Evolutionary conservation across 2,329 filamentous ascomycete species (phyloP).

Genomic region (Nemania sp.): DNA sequence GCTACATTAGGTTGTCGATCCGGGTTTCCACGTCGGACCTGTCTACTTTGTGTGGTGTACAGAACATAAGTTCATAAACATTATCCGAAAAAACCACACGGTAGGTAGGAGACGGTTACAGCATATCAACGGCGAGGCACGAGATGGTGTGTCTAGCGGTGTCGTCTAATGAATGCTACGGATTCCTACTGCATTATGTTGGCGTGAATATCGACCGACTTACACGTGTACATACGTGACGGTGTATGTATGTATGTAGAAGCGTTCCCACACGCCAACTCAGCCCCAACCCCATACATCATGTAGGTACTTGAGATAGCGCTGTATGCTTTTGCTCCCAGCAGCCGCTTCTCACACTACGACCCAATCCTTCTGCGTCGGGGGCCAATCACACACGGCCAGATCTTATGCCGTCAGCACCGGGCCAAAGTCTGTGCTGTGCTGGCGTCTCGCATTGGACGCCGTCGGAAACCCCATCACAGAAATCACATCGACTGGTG

Average conservation of each 20-base stretch:
- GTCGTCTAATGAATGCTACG: too few species aligned
- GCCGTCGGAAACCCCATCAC: conserved; percentile 9
- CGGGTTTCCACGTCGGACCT: too few species aligned
- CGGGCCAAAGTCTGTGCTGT: conserved; percentile 8
- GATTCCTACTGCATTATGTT: too few species aligned
- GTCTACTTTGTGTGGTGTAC: too few species aligned
- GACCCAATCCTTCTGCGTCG: conserved; percentile 7
- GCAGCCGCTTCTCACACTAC: conserved; percentile 4
- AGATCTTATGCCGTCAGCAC: conserved; percentile 19
- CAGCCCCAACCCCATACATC: conserved; percentile 4
- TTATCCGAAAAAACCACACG: too few species aligned
- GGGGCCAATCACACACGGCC: conserved; percentile 14
- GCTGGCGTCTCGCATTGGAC: conserved; percentile 21
- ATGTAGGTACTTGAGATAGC: not conserved
- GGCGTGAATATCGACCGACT: too few species aligned
- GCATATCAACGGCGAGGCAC: too few species aligned
- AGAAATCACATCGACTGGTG: not conserved
- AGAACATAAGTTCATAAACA: too few species aligned
- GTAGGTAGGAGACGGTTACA: too few species aligned
- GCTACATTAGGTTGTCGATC: too few species aligned
- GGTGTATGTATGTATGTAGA: not conserved
- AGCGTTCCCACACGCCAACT: not conserved
- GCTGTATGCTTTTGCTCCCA: conserved; percentile 7
- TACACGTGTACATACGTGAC: too few species aligned
- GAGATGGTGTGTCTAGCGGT: too few species aligned